Base-by-base conservation (phyloP, 164 flowering plant genomes). In the Annona squamosa region DNA sequence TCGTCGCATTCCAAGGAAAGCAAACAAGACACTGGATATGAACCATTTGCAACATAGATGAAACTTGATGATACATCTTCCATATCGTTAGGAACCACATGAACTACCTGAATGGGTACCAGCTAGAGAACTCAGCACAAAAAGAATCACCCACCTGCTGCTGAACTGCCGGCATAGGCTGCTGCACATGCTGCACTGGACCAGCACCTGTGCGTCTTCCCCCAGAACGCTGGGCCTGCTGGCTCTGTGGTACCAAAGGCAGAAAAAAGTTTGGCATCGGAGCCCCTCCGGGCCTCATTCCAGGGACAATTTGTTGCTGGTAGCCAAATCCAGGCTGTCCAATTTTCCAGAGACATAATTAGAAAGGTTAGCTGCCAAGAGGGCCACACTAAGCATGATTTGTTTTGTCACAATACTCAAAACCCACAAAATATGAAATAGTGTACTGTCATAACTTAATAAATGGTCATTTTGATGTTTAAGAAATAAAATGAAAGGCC, bases 291-390 rank as follows among this genome's bases (percentile, higher is more conserved):
- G 94, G 97, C 83, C 97, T 87, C 93, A 90, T 90, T 48, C 91
- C 94, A 64, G 93, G 90, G 75, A 91, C 88, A 59, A 90, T 85
- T 76, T 90, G 97, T 81, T 87, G 97, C 80, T 90, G 97, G 77
- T 87, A 91, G 48, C 94, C 97, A 82, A 84, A 90, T 67, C 91
- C 90, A 79, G 89, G 88, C 93, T 89, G 76, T 64, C 9, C 75
- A 59, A 65, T 18, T 42, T 13, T 10, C 10, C 16, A 42, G 16
- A 43, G 17, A 43, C 13, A 42, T 13, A 12, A 10, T 41, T 6
- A 63, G 12, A 10, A 26, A 2, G 67, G 63, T 16, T 59, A 59
- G 63, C 12, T 6, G 67, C 9, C 43, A 12, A 6, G 2, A 52
- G 59, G 59, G 9, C 59, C 9, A 52, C 59, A 52, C 10, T 52